These are phyloP conservation scores for Aurantiochytrium sp. DNA, from an alignment of 108 stramenopile species.

Conservation along the genomic window DNA sequence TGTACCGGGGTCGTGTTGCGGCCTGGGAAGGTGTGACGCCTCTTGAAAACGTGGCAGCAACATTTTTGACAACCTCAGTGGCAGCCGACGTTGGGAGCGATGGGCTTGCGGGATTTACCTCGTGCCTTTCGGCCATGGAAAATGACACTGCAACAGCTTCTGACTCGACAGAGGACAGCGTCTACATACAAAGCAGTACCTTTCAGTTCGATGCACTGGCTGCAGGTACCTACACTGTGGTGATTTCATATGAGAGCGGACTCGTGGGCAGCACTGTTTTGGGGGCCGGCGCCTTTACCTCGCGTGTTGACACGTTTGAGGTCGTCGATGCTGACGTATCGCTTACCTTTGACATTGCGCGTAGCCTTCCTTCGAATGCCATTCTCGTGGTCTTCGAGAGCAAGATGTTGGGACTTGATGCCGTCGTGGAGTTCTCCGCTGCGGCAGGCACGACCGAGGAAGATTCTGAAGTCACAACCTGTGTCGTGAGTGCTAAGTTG, in stretches of 20 bases:
- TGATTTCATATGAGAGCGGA: not conserved
- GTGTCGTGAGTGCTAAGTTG: not conserved
- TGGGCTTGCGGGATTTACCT: not conserved
- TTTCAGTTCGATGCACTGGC: not conserved
- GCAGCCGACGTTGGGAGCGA: not conserved
- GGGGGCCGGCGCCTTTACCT: not conserved
- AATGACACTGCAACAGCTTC: not conserved
- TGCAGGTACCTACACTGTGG: not conserved
- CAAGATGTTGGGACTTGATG: not conserved
- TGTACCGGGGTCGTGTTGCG: not conserved
- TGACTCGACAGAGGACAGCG: not conserved
- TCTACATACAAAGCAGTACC: not conserved
- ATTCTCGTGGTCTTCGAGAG: not conserved
- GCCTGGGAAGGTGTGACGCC: not conserved
- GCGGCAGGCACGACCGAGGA: not conserved
- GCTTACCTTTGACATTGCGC: not conserved
- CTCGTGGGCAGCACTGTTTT: not conserved
- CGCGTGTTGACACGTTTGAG: not conserved
- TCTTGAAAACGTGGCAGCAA: not conserved
- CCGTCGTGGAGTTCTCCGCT: not conserved
- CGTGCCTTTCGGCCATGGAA: not conserved
- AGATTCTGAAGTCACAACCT: not conserved
- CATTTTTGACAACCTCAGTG: not conserved
- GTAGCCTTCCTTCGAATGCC: not conserved
- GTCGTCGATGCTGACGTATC: not conserved